Base-by-base conservation (phyloP, 495 filamentous ascomycete species). In the Aspergillus haitiensis region DNA sequence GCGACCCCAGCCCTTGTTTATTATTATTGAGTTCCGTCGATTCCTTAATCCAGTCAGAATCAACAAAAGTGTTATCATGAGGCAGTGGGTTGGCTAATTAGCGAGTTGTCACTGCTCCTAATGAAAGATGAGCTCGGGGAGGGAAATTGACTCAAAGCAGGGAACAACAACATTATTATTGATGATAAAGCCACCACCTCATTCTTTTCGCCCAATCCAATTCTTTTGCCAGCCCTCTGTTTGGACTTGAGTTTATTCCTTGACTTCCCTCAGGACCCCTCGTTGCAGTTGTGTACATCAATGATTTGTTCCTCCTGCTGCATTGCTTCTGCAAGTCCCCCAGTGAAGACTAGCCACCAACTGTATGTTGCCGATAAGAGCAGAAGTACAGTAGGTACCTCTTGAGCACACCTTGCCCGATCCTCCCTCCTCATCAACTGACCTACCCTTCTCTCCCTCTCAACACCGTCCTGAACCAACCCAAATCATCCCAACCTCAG, bases 241-340 rank as follows among this genome's bases (percentile, higher is more conserved):
- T 51, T 36, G 39, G 56, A 53, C 48, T 15, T n/a, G 13, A 46
- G 32, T 33, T 53, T 52, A 37, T 54, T 54, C 50, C 42, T 58
- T 58, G 48, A 44, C 53, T 18, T 47, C 16, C 27, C 40, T 32
- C 34, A 36, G 60, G 42, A 39, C 40, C 44, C 52, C 49, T 55
- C 50, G 37, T 54, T 62, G 62, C 65, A 64, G 57, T 67, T 73
- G 72, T 74, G 72, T 76, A 72, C 67, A 68, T 65, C 60, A 63
- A 64, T 74, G 72, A 76, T 76, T 74, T 74, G 73, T 67, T 64
- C 55, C 45, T 63, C 54, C 60, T 63, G 66, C 67, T 68, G 62
- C 60, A 60, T 48, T 55, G 60, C 63, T 67, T 60, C 66, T 62
- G 59, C 59, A 62, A 40, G 51, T 56, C 58, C 45, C 56, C 52